Evolutionary conservation across 208 protist species (phyloP), one percentile per base, ranked within the genome.

Genomic region (Jaenimonas drosophilae): DNA sequence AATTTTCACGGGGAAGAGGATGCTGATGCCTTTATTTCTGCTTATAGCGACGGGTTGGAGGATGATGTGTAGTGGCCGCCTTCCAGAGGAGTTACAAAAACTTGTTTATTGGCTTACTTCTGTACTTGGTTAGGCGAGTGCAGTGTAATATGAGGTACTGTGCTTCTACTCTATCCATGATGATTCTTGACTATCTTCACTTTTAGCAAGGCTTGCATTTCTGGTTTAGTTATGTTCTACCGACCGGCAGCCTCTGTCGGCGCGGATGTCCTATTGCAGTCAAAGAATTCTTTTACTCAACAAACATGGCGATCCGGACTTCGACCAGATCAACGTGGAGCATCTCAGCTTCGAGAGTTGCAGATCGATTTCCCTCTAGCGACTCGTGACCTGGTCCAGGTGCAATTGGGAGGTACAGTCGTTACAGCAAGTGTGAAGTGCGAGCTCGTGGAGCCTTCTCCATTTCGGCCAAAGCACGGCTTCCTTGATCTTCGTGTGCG

Each of bases 391-490:
- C 42, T 76, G 17, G 66, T 66, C n/a, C 69, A 92, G 41, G 88
- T 97, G 33, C 67, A 64, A 30, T 71, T 91, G 20, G 96, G 96
- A 11, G 75, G 75, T 26, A 97, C 95, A 4, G 66, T 79, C 26
- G 90, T 92, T 0, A 71, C 77, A 3, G 88, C 78, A 9, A 60
- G 60, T 31, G 77, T 97, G 24, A 54, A 56, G 3, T 94, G 74
- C 50, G 81, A 93, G 41, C 59, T 98, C n/a, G 88, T 98, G 4
- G 92, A 96, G 70, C 97, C 97, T 19, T 72, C 59, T 25, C 60
- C 76, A n/a, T 86, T 94, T 31, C 75, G 90, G 17, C 95, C 95
- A 11, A 95, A 84, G 56, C 96, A 99, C 56, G 97, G 97, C 14
- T 94, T 97, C 57, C 81, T 98, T 39, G 42, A 83, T 19, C 82